phyloP scores from a whole-genome alignment of 176 grass and related monocot species.

The Metroxylon sagu region DNA sequence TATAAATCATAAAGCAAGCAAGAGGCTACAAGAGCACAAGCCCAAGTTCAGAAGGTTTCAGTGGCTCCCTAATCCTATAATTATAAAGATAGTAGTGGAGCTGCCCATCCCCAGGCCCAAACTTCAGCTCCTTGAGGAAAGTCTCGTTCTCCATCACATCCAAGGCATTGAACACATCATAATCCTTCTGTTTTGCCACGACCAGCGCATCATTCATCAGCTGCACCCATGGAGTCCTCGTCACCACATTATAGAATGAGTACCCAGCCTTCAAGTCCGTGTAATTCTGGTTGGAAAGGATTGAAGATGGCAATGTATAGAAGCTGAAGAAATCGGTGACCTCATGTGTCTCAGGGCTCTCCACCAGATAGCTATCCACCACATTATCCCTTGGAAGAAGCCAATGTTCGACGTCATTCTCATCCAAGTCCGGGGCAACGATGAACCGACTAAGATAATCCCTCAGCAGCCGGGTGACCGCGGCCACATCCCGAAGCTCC shows the following conservation, averaged over 20 bases:
- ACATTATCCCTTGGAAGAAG: slow-evolving; percentile 70
- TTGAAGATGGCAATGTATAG: slow-evolving; percentile 72
- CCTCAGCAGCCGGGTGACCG: slow-evolving; percentile 72
- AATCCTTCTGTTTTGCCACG: slow-evolving; percentile 85
- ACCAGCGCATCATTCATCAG: slow-evolving; percentile 89
- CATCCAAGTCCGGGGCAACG: slow-evolving; percentile 84
- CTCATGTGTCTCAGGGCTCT: slow-evolving; percentile 90
- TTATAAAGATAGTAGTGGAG: slow-evolving; percentile 99
- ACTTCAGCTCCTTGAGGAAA: slow-evolving; percentile 93
- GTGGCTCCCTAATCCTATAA: slow-evolving; percentile 52
- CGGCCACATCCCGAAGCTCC: slow-evolving; percentile 83
- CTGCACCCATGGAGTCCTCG: slow-evolving; percentile 78
- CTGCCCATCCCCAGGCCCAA: slow-evolving; percentile 92
- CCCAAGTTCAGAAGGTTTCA: slow-evolving; percentile 78
- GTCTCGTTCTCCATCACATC: slow-evolving; percentile 90
- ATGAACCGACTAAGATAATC: slow-evolving; percentile 55
- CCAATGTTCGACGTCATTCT: slow-evolving; percentile 98
- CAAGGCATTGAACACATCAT: slow-evolving; percentile 95
- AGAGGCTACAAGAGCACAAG: slow-evolving; percentile 74
- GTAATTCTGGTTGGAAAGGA: slow-evolving; percentile 89
- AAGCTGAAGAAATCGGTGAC: slow-evolving; percentile 98
- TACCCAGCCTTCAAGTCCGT: slow-evolving; percentile 76
- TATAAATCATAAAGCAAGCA: not conserved
- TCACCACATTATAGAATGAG: slow-evolving; percentile 89
- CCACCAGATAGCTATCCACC: slow-evolving; percentile 85